These are phyloP conservation scores for Talaromyces sp. DNA, from an alignment of 2,329 filamentous ascomycete species.

Conservation along the genomic window DNA sequence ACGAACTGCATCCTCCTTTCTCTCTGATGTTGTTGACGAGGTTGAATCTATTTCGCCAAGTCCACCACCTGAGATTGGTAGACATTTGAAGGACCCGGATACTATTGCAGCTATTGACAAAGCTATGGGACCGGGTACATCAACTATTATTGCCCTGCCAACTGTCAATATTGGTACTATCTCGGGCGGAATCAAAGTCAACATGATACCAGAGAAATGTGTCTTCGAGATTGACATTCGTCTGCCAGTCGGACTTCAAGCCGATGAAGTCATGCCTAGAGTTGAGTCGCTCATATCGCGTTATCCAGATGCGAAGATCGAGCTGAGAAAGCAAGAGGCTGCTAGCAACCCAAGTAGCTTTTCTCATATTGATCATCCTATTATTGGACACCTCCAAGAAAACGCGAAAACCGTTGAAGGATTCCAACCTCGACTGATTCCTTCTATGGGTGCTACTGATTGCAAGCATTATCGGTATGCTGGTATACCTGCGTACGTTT, in stretches of 20 bases:
- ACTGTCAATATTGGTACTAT: conserved; percentile 48
- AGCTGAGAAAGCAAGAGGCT: conserved; percentile 8
- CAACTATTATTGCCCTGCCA: conserved; percentile 41
- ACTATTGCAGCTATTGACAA: conserved; percentile 3
- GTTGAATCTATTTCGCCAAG: conserved; percentile 7
- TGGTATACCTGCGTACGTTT: conserved; percentile 42
- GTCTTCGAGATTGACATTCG: conserved; percentile 46
- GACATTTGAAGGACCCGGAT: conserved; percentile 4
- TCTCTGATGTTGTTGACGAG: background rate
- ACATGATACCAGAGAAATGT: conserved; percentile 45
- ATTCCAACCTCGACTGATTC: conserved; percentile 34
- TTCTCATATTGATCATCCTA: conserved; percentile 5
- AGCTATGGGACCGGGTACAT: conserved; percentile 22
- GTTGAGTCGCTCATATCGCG: background rate
- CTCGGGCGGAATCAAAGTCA: conserved; percentile 47
- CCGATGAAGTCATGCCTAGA: conserved; percentile 7
- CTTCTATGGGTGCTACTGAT: conserved; percentile 45
- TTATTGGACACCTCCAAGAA: background rate
- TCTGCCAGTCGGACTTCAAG: conserved; percentile 42
- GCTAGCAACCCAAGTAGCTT: conserved; percentile 9
- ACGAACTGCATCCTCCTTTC: conserved; percentile 1
- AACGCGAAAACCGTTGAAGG: conserved; percentile 1
- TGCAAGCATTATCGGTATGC: conserved; percentile 46
- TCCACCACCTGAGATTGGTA: conserved; percentile 5
- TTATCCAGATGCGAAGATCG: conserved; percentile 6